phyloP scores from a whole-genome alignment of 441 rosid genomes.

The Erysimum cheiri region DNA sequence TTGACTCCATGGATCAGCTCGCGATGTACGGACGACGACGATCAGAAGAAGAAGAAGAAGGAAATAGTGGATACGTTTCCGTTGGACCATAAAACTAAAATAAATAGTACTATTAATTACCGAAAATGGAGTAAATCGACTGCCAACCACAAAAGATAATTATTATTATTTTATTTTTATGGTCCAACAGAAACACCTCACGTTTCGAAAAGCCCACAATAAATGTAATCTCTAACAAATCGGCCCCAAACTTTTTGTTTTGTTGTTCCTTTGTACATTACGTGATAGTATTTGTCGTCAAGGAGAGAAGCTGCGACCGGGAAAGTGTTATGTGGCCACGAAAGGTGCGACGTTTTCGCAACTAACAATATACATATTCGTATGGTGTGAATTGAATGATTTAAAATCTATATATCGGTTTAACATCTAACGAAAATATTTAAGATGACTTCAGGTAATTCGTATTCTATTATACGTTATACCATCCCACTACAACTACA shows the following conservation, averaged over 20 bases:
- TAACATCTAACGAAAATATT: too few species aligned
- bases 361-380: not conserved
- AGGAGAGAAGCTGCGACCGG: not conserved
- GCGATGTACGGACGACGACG: slow-evolving; percentile 9
- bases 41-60: slow-evolving; percentile 2
- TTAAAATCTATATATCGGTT: too few species aligned
- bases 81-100: slow-evolving; percentile 30
- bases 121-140: slow-evolving; percentile 27
- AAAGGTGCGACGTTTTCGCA: slow-evolving; percentile 25
- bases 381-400: too few species aligned
- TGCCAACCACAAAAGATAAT: slow-evolving; percentile 41
- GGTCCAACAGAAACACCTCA: not conserved
- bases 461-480: too few species aligned
- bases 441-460: too few species aligned
- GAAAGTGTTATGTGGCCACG: slow-evolving; percentile 25
- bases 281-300: not conserved
- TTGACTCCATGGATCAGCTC: slow-evolving; percentile 49
- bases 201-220: slow-evolving; percentile 18
- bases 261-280: not conserved
- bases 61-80: slow-evolving; percentile 37
- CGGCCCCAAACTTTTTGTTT: slow-evolving; percentile 21
- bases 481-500: too few species aligned
- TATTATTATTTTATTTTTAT: not conserved
- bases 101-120: not conserved
- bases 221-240: slow-evolving; percentile 29